Base-by-base conservation (phyloP, 306 rosid species). In the Dryas alaskensis region DNA sequence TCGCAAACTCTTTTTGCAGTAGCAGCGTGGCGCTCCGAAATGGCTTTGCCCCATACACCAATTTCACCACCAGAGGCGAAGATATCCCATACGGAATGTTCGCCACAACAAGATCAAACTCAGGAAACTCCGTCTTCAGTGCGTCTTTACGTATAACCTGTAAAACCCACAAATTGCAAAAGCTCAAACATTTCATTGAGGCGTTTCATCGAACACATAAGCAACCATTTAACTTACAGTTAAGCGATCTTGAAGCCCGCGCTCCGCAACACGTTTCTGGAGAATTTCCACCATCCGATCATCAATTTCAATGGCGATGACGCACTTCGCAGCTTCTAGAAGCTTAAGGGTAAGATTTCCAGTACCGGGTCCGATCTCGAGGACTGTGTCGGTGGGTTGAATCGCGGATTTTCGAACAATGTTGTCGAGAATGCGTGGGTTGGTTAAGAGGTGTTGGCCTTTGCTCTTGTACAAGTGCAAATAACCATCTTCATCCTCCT, bases 321-420 rank as follows among this genome's bases (percentile, higher is more conserved):
- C 95, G 39, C 81, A 67, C 13, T 27, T 70, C 44, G 98, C 85
- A 7, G 86, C 92, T 76, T 89, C 87, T 9, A 94, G 87, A 65
- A 94, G 95, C 82, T 86, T 92, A 67, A 91, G 59, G 14, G 98
- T 94, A 75, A 94, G 96, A 83, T 91, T 94, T 59, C 97, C 95
- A 10, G 97, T 94, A 72, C 97, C 97, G 73, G 97, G 96, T 59
- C 98, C 97, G 76, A 94, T 91, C 84, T 94, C 97, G n/a, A 94
- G 92, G 79, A 94, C 92, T 3, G 97, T 89, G 51, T 94, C 98
- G 27, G 84, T 75, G 59, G 92, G 92, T 53, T 69, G 80, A 2
- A 94, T 87, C 0, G 83, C 80, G 31, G 97, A 94, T 81, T 83
- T 89, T 16, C 58, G 72, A 62, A 94, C 92, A 27, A 94, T 89